Conservation (phyloP, 2,329 filamentous ascomycete genomes). For the Aspergillus versicolor region DNA sequence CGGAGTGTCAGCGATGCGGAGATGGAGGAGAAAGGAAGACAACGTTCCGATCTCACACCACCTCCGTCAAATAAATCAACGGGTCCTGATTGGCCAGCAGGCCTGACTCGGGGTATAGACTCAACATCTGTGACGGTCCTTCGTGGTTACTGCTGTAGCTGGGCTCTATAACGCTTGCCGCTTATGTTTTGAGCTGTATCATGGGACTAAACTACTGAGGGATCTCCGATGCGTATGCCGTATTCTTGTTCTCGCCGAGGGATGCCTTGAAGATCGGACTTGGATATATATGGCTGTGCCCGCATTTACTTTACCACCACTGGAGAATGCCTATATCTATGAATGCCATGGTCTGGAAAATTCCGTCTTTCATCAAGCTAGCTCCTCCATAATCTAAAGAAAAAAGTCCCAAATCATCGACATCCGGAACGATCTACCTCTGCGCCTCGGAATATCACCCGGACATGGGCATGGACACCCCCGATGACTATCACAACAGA, state of each 20-base stretch:
- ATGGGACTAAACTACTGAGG: background rate
- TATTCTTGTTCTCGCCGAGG: background rate
- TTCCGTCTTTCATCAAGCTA: no score
- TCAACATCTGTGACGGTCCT: background rate
- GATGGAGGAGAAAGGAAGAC: background rate
- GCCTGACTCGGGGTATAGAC: background rate
- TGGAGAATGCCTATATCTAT: no score
- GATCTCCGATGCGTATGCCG: background rate
- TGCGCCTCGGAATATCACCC: background rate
- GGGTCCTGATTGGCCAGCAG: background rate
- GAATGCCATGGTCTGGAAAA: background rate
- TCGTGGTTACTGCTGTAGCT: background rate
- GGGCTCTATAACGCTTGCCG: background rate
- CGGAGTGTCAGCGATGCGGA: no score
- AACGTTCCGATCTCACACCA: slow-evolving; percentile 6
- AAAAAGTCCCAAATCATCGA: background rate
- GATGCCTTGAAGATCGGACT: background rate
- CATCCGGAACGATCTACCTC: background rate
- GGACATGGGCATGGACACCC: background rate
- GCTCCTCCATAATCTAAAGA: no score
- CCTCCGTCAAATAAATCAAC: background rate
- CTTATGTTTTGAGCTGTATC: background rate
- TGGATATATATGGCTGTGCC: background rate
- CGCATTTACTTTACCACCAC: no score
- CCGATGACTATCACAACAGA: background rate